phyloP scores from a whole-genome alignment of 495 filamentous ascomycete species.

The Chlorociboria aeruginascens region DNA sequence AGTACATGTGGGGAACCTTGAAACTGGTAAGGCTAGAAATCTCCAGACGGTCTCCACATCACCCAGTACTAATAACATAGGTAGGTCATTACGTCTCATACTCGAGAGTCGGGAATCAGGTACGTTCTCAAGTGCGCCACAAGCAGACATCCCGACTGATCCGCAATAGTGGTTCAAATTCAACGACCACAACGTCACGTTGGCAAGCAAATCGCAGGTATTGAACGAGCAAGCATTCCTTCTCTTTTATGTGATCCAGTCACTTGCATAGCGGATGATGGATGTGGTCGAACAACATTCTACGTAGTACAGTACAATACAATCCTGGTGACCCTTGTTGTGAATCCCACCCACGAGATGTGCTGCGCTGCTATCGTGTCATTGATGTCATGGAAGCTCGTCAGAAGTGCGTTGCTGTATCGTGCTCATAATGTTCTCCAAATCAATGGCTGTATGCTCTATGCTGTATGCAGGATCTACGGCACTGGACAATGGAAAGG shows the following conservation, averaged over 20 bases:
- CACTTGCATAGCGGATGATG: constrained; percentile 30
- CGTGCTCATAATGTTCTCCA: too few species aligned
- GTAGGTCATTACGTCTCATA: constrained; percentile 80
- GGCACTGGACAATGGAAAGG: too few species aligned
- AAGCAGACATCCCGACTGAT: background rate
- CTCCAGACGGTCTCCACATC: background rate
- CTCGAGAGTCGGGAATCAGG: constrained; percentile 63
- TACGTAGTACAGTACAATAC: background rate
- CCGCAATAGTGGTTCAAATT: constrained; percentile 68
- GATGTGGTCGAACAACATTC: background rate
- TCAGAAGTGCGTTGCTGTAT: too few species aligned
- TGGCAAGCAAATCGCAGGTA: constrained; percentile 67
- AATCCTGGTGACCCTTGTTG: background rate
- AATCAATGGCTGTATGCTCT: too few species aligned
- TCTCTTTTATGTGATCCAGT: constrained; percentile 71
- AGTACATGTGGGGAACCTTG: constrained; percentile 77
- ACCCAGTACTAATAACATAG: too few species aligned
- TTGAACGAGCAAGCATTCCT: constrained; percentile 74
- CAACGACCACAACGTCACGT: constrained; percentile 81
- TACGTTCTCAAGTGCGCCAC: constrained; percentile 24
- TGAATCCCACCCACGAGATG: too few species aligned
- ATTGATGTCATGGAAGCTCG: too few species aligned
- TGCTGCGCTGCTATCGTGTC: too few species aligned
- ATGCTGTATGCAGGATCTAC: too few species aligned
- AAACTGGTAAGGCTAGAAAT: constrained; percentile 34